Percentiles rank a stretch among this genome's conserved stretches.
Conservation (phyloP, 106 monocot species). For the Triglochin maritima region DNA sequence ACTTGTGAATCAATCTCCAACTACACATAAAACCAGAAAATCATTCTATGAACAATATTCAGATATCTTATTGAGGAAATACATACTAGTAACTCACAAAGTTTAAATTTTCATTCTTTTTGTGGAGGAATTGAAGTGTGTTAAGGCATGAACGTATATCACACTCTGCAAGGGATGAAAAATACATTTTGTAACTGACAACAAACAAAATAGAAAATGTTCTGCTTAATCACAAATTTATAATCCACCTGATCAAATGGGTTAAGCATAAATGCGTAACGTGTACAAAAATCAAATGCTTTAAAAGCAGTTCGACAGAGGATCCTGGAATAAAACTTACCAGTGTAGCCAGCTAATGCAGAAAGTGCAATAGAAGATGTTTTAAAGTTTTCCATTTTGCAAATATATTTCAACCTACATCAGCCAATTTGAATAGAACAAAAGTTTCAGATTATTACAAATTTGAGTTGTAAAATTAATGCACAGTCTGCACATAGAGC, state of each 20-base stretch:
- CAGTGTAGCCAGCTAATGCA: slow-evolving; percentile 77
- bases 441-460: background rate
- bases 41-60: slow-evolving; percentile 1
- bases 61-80: background rate
- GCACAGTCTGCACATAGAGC: background rate
- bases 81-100: slow-evolving; percentile 45
- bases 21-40: slow-evolving; percentile 28
- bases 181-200: background rate
- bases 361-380: slow-evolving; percentile 71
- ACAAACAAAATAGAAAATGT: background rate
- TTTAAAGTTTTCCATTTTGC: slow-evolving; percentile 67
- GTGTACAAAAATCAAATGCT: background rate
- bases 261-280: background rate
- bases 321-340: slow-evolving; percentile 19
- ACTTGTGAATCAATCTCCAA: slow-evolving; percentile 83
- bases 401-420: slow-evolving; percentile 81
- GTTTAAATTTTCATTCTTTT: slow-evolving; percentile 72
- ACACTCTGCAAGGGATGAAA: slow-evolving; percentile 50
- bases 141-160: slow-evolving; percentile 96
- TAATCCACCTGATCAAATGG: background rate
- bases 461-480: background rate
- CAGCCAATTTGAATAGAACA: too few relatives aligned
- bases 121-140: slow-evolving; percentile 93
- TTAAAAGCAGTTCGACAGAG: background rate
- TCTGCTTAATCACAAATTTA: background rate